Conservation (phyloP, 768 basidiomycete species). For the Coprinopsis marcescibilis region DNA sequence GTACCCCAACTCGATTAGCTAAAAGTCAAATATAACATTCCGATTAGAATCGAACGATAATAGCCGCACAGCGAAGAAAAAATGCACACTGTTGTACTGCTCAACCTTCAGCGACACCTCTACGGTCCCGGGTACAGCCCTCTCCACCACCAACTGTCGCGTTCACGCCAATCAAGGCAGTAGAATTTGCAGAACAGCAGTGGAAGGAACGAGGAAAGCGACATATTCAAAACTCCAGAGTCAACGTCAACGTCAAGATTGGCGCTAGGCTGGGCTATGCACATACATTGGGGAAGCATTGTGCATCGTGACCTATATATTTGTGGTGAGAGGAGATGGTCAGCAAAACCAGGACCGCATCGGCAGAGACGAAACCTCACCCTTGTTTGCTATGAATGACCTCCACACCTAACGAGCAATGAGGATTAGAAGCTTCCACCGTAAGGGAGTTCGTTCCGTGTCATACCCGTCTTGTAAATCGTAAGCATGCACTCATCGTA, state of each 20-base stretch:
- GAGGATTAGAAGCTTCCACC: neutral
- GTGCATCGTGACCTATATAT: slow-evolving; percentile 64
- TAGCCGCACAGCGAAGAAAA: too few species aligned
- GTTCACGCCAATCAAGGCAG: too few species aligned
- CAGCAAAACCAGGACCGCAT: neutral
- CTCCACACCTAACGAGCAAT: slow-evolving; percentile 60
- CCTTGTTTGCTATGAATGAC: slow-evolving; percentile 72
- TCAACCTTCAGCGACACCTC: slow-evolving; percentile 68
- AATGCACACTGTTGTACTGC: slow-evolving; percentile 67
- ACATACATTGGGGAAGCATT: slow-evolving; percentile 73
- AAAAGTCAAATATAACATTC: slow-evolving; percentile 6
- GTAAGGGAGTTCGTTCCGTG: too few species aligned
- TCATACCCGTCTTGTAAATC: too few species aligned
- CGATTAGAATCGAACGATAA: too few species aligned
- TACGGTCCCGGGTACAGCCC: slow-evolving; percentile 67
- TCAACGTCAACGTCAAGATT: slow-evolving; percentile 2
- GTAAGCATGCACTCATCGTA: too few species aligned
- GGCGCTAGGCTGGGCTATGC: neutral
- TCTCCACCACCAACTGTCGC: slow-evolving; percentile 55
- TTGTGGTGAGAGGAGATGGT: slow-evolving; percentile 7
- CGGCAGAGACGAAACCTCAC: slow-evolving; percentile 28
- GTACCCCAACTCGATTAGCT: slow-evolving; percentile 83
- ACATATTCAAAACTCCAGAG: slow-evolving; percentile 7
- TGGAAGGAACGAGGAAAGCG: neutral
- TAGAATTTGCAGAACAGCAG: too few species aligned